Evolutionary conservation across 2,329 filamentous ascomycete species (phyloP).

Genomic region (Aspergillus fructus): DNA sequence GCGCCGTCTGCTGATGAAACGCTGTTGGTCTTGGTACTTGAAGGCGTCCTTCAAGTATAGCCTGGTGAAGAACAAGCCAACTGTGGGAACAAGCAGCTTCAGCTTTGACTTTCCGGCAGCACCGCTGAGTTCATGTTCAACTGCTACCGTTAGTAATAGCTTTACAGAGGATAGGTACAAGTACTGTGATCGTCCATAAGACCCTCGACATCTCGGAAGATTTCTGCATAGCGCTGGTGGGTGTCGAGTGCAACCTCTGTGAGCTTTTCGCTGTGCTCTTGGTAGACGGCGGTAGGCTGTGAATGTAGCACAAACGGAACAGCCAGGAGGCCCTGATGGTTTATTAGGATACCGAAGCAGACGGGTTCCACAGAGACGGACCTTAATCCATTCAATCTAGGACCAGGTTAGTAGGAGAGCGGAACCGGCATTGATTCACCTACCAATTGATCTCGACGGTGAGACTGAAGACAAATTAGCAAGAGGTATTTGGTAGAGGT

Average conservation of each 20-base stretch:
- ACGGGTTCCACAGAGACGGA: conserved; percentile 24
- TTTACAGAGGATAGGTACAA: not conserved
- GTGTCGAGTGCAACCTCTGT: conserved; percentile 74
- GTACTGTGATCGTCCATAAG: conserved; percentile 90
- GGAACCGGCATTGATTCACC: not conserved
- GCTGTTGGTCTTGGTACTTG: conserved; percentile 79
- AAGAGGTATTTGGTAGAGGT: conserved; percentile 1
- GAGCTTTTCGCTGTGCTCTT: conserved; percentile 63
- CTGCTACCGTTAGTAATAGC: conserved; percentile 41
- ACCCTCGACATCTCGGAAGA: conserved; percentile 87
- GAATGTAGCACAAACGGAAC: conserved; percentile 97
- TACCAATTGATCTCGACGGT: conserved; percentile 86
- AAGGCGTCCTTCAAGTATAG: conserved; percentile 87
- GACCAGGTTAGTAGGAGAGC: conserved; percentile 17
- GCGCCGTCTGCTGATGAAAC: conserved; percentile 84
- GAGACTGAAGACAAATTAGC: conserved; percentile 57
- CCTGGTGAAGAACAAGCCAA: conserved; percentile 91
- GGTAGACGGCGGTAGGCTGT: conserved; percentile 84
- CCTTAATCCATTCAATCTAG: conserved; percentile 88
- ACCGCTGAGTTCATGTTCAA: conserved; percentile 66
- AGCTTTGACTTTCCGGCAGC: conserved; percentile 79
- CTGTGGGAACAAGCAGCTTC: conserved; percentile 83
- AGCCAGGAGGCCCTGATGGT: conserved; percentile 67
- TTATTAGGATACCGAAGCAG: not conserved
- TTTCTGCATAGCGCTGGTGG: conserved; percentile 87